Base-by-base conservation (phyloP, 805 yeast genomes). In the Wickerhamiella azyma region DNA sequence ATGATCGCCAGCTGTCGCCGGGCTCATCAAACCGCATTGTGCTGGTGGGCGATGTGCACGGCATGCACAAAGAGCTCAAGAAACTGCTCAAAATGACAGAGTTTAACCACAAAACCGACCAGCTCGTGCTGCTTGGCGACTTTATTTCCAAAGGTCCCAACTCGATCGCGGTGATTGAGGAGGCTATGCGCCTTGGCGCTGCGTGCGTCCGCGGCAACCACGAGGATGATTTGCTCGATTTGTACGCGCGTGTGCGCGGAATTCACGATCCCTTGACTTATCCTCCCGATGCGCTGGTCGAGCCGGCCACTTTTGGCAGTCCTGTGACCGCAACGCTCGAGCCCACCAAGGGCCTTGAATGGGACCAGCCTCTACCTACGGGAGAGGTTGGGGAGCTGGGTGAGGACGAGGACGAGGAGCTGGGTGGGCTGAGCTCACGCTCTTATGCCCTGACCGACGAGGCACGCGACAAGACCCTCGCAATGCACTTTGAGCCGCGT, bases 131-230 rank as follows among this genome's bases (percentile, higher is more conserved):
- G 18, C 62, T 86, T 17, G 97, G 97, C 3, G 96, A 88, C 58
- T 84, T 86, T 60, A 67, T 84, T 14, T 70, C 85, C 43, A 89
- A 88, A 59, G 97, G 97, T 1, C 79, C 82, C 5, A 76, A 81
- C 48, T 81, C 94, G 1, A 51, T 74, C 11, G 74, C 72, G 35
- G 85, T 85, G 2, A 59, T 86, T 9, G 79, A 85, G 49, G 79
- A 62, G 55, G 78, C 83, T 16, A 67, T 79, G 29, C 66, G 74
- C 18, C 59, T 77, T 53, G 65, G 73, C 13, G 72, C 83, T 13
- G 77, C 75, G 45, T 86, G 94, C 58, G 76, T 88, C 2, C 65
- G 92, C 48, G 96, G 97, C 0, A 88, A 88, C 65, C 96, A 89
- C 61, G 97, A 88, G 62, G 69, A 79, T 50, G 78, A 77, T 50